Evolutionary conservation across 768 basidiomycete genomes (phyloP).

Genomic region (Termitomyces sp.): DNA sequence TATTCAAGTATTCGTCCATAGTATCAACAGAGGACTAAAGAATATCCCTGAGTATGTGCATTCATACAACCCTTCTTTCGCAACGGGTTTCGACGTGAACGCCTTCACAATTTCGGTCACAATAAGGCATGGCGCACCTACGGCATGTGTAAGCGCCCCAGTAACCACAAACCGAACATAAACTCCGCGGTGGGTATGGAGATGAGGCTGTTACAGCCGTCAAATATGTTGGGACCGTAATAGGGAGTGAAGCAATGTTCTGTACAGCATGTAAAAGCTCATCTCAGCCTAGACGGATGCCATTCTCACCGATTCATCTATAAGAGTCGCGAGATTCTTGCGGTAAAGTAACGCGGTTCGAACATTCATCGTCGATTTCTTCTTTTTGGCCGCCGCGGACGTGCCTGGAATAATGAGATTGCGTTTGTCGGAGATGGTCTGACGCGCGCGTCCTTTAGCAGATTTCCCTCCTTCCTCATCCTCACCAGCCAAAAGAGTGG

Average conservation of each 20-base stretch:
- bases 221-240: constrained; percentile 63
- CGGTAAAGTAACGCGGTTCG: constrained; percentile 79
- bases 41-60: neutral
- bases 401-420: constrained; percentile 46
- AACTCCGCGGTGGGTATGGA: constrained; percentile 58
- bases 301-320: constrained; percentile 78
- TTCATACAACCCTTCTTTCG: constrained; percentile 63
- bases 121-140: constrained; percentile 74
- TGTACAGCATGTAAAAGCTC: constrained; percentile 22
- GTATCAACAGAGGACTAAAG: neutral
- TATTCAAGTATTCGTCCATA: neutral
- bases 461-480: constrained; percentile 44
- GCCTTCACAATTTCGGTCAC: constrained; percentile 66
- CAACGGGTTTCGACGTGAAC: constrained; percentile 82
- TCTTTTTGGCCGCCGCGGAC: constrained; percentile 55
- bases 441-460: constrained; percentile 67
- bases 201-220: constrained; percentile 62
- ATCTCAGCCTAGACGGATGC: neutral
- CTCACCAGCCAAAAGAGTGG: constrained; percentile 44
- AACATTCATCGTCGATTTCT: constrained; percentile 80
- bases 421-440: constrained; percentile 78
- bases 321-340: constrained; percentile 68
- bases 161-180: constrained; percentile 89
- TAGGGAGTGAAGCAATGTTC: constrained; percentile 56
- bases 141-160: constrained; percentile 79